Evolutionary conservation across 2,329 filamentous ascomycete genomes (phyloP), one percentile per base, ranked within the genome.

Genomic region (Pestalotiopsis sp.): DNA sequence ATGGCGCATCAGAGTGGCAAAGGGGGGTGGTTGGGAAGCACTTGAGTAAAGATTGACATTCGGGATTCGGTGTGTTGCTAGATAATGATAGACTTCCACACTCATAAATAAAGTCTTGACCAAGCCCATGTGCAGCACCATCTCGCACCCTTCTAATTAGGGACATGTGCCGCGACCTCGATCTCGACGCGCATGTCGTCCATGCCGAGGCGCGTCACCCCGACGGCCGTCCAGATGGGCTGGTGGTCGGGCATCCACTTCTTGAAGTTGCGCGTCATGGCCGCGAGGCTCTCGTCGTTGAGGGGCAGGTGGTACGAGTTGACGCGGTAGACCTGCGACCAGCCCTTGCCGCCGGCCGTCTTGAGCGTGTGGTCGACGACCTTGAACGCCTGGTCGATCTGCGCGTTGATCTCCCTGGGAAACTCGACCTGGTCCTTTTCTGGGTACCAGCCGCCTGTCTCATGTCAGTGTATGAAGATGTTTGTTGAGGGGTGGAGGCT

Each of bases 141-240:
- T 36, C 14, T 23, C 57, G 4, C n/a, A 6, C 4, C 6, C 25
- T n/a, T 3, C 6, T 14, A n/a, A 5, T n/a, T 59, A 14, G 23
- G 57, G 1, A 62, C n/a, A 39, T 62, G 59, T 38, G 59, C 59
- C 11, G 17, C 23, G 14, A 87, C 86, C 75, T 90, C 87, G 75
- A 90, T 86, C 77, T 90, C 87, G 2, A 90, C 82, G 27, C 79
- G 74, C 87, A 90, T 90, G 55, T 80, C 82, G 38, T 82, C 80
- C 66, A 80, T 75, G 0, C 78, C 86, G 9, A 90, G 73, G 27
- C 77, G 72, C 2, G 78, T 71, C 0, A 90, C 87, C 0, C 84
- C 87, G 12, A 90, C 77, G 66, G 77, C 81, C 0, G 87, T 90
- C 84, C 84, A 86, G 2, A 87, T 78, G 0, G 86, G 87, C 69